These are phyloP conservation scores for Pseudocercospora fijiensis DNA, from an alignment of 2,329 filamentous ascomycete species.

Conservation along the genomic window DNA sequence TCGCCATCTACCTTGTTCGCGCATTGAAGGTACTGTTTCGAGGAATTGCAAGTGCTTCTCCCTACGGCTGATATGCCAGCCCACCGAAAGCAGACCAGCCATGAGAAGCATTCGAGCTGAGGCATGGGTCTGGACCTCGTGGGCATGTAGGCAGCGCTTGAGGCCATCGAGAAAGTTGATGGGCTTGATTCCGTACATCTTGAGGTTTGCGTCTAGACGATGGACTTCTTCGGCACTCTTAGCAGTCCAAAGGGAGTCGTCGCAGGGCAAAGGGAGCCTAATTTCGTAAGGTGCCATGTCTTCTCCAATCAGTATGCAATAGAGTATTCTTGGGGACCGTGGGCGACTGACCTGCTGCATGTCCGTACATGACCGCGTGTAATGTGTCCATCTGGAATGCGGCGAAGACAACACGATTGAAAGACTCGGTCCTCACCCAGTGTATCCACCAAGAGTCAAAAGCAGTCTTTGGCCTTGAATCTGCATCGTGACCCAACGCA, in stretches of 20 bases:
- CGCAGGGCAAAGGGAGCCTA: slow-evolving; percentile 82
- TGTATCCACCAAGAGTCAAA: slow-evolving; percentile 70
- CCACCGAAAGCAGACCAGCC: slow-evolving; percentile 85
- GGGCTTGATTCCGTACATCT: slow-evolving; percentile 76
- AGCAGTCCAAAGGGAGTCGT: slow-evolving; percentile 86
- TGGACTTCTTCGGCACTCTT: slow-evolving; percentile 81
- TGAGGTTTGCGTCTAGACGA: slow-evolving; percentile 73
- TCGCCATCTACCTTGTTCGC: slow-evolving; percentile 87
- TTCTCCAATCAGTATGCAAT: slow-evolving; percentile 43
- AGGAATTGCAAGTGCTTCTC: slow-evolving; percentile 88
- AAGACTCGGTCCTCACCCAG: slow-evolving; percentile 90
- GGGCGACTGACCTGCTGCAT: slow-evolving; percentile 53
- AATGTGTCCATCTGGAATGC: slow-evolving; percentile 92
- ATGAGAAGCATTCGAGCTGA: slow-evolving; percentile 89
- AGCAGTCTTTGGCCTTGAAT: slow-evolving; percentile 3
- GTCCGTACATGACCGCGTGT: slow-evolving; percentile 94
- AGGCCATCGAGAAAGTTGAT: slow-evolving; percentile 86
- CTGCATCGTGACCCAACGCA: neutral
- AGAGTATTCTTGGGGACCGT: neutral
- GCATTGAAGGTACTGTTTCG: slow-evolving; percentile 73
- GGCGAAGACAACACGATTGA: slow-evolving; percentile 80
- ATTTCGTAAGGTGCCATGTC: slow-evolving; percentile 94
- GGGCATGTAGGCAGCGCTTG: slow-evolving; percentile 78
- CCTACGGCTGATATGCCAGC: slow-evolving; percentile 93
- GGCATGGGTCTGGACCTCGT: slow-evolving; percentile 80